phyloP scores from a whole-genome alignment of 805 yeast genomes.

The Torulaspora franciscae region DNA sequence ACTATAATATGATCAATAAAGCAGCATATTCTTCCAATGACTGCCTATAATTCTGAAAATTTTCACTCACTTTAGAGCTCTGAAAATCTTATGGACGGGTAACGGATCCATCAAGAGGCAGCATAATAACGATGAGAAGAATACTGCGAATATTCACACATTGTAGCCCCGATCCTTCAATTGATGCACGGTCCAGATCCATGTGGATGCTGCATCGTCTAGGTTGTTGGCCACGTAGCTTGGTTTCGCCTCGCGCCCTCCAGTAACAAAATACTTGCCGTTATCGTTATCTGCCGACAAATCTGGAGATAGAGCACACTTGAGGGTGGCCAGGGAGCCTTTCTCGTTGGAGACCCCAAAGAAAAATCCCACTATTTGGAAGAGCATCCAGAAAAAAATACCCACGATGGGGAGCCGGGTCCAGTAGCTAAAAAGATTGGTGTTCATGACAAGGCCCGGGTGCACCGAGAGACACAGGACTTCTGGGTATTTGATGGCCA shows the following conservation, averaged over 20 bases:
- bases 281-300: conserved; percentile 50
- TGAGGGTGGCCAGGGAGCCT: conserved; percentile 62
- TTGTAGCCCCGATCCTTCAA: conserved; percentile 49
- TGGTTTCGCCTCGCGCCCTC: conserved; percentile 53
- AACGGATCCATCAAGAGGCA: not conserved
- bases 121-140: not conserved
- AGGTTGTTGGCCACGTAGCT: conserved; percentile 53
- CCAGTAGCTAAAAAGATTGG: conserved; percentile 71
- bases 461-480: conserved; percentile 63
- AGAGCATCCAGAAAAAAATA: conserved; percentile 61
- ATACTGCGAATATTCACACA: conserved; percentile 10
- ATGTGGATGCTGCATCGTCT: conserved; percentile 60
- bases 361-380: conserved; percentile 62
- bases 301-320: conserved; percentile 53
- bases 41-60: not conserved
- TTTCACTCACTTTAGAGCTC: not conserved
- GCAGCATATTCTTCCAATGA: not conserved
- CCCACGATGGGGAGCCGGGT: conserved; percentile 78
- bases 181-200: conserved; percentile 74
- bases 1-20: not conserved
- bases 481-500: conserved; percentile 62
- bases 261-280: conserved; percentile 64
- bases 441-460: conserved; percentile 84
- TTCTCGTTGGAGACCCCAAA: conserved; percentile 70
- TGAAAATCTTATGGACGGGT: not conserved